Evolutionary conservation across 768 basidiomycete genomes (phyloP).

Genomic region (Mycena vulgaris): DNA sequence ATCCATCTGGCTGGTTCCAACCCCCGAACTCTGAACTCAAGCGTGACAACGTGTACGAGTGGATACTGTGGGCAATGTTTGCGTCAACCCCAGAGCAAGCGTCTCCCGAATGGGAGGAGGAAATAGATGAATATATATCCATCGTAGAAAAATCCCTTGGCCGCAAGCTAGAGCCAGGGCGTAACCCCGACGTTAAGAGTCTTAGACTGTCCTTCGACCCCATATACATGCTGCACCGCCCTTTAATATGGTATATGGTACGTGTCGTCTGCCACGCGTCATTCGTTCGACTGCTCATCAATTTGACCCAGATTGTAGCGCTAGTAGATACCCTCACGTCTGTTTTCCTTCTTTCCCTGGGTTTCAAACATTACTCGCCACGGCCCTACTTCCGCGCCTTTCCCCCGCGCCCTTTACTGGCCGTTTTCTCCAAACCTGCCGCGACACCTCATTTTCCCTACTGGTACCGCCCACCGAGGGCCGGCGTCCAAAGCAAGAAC

Average conservation of each 20-base stretch:
- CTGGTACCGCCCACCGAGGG: slow-evolving; percentile 63
- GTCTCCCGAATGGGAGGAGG: slow-evolving; percentile 61
- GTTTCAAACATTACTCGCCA: slow-evolving; percentile 70
- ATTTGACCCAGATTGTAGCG: slow-evolving; percentile 63
- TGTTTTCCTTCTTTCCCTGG: slow-evolving; percentile 54
- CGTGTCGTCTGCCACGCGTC: slow-evolving; percentile 40
- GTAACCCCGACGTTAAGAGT: slow-evolving; percentile 53
- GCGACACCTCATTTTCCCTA: slow-evolving; percentile 55
- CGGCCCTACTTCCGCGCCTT: slow-evolving; percentile 58
- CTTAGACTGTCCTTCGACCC: slow-evolving; percentile 72
- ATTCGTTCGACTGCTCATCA: background rate
- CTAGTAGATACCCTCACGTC: slow-evolving; percentile 64
- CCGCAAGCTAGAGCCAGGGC: slow-evolving; percentile 56
- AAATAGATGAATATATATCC: slow-evolving; percentile 64
- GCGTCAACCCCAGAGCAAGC: slow-evolving; percentile 52
- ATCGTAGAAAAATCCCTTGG: slow-evolving; percentile 59
- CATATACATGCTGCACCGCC: slow-evolving; percentile 69
- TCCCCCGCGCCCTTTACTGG: slow-evolving; percentile 65
- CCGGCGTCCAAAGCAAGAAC: slow-evolving; percentile 52
- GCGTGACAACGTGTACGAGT: slow-evolving; percentile 68
- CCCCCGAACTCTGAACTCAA: slow-evolving; percentile 49
- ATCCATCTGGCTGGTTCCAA: slow-evolving; percentile 70
- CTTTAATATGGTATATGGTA: slow-evolving; percentile 77
- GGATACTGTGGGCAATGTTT: slow-evolving; percentile 79
- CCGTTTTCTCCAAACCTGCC: slow-evolving; percentile 60